Base-by-base conservation (phyloP, 169 alveolate genomes). In the Plasmodium fragile region DNA sequence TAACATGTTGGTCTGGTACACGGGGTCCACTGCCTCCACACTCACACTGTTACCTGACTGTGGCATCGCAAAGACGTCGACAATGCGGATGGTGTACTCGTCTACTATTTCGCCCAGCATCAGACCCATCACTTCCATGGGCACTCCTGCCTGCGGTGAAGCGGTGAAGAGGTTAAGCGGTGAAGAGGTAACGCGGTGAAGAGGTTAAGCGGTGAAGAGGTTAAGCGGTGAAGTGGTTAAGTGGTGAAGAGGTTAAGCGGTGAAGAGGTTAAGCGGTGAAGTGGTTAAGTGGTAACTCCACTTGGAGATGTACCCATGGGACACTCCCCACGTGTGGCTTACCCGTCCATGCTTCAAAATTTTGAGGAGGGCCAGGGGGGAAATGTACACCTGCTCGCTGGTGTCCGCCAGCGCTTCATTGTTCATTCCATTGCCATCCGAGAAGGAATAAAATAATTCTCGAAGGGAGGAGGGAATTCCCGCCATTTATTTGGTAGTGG, bases 41-140 rank as follows among this genome's bases (percentile, higher is more conserved):
- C 99, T 97, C 39, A 99, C 99, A 82, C 99, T 97, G 95, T 98
- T 97, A 92, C 99, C 99, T 22, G 99, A 98, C 97, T 99, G 99
- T 55, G 99, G 99, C 99, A 99, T 99, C 10, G 99, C 98, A 95
- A 99, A 99, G 8, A 99, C 99, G 96, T 99, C 99, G 65, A 99
- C 99, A n/a, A 99, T 99, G 77, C 98, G 97, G 79, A 99, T 99
- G n/a, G 99, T 98, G 94, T 99, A 99, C 92, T 99, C 99, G 96
- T 99, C 99, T 13, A 99, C 98, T 94, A 99, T 98, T 92, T 99
- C 99, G 11, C 99, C 99, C 45, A 99, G 97, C 99, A 99, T 98
- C 34, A 99, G 97, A 45, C 99, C 99, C 99, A 99, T 99, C 55
- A 99, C 99, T 96, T 99, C 99, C 99, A 99, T 98, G 11, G 99